Evolutionary conservation across 2,329 filamentous ascomycete genomes (phyloP), one percentile per base, ranked within the genome.

Genomic region (Fusarium sp.): DNA sequence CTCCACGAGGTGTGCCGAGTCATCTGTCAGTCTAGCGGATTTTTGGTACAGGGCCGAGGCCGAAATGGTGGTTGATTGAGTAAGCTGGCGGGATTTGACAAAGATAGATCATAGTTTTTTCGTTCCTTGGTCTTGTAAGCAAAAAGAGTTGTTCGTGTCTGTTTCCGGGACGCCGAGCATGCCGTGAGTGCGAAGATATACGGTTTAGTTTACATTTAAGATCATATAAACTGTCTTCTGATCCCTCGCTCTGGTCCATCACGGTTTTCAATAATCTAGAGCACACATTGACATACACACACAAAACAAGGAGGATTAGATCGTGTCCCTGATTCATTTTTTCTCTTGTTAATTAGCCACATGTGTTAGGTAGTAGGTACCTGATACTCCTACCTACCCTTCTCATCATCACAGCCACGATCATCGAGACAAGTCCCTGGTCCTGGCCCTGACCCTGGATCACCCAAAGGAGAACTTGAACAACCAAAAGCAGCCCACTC

Each of bases 401-500:
- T 45, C 9, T 16, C 37, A 15, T 57, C 58, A 31, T 38, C 59
- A 64, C 61, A 65, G 61, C 61, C 61, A 65, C 60, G 53, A 65
- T 65, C 53, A 65, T 65, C 61, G 36, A 40, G 37, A 47, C 30
- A 46, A 65, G 49, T 42, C 31, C 46, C 61, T 60, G 61, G 36
- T n/a, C 23, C 18, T 58, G 61, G 31, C 20, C 23, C 15, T 58
- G 30, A 53, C 20, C 23, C 18, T 58, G 30, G 47, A 53, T 18
- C 20, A 26, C 57, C 62, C 16, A 53, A 53, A 67, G 52, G 65
- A 50, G 31, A 54, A 33, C 31, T 33, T 54, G 38, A 54, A 47
- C 41, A 56, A 56, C 54, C 67, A 23, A 70, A 70, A 70, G 41
- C 57, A 70, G 62, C 63, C 67, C 67, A 64, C 67, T 11, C 26